A percentile compares a stretch with the other conserved stretches of the same genome.
Conservation (phyloP, 768 basidiomycete genomes). For the Amyloporia xantha region DNA sequence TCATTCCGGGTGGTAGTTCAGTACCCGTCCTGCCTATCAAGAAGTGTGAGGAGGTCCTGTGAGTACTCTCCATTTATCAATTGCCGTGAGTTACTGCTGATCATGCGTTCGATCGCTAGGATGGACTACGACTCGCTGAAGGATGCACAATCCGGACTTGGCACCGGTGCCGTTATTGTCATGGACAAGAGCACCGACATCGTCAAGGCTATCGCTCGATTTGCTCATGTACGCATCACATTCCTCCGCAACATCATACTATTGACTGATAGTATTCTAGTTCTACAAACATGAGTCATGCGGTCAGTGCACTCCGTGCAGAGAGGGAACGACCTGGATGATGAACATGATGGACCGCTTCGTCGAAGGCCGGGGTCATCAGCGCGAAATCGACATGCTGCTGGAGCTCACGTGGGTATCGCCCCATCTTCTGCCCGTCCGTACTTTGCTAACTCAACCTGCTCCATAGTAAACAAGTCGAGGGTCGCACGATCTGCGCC, state of each 20-base stretch:
- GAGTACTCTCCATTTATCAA: constrained; percentile 29
- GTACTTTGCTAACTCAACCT: constrained; percentile 1
- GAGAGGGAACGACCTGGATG: constrained; percentile 98
- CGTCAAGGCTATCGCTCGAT: constrained; percentile 88
- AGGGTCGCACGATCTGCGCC: constrained; percentile 95
- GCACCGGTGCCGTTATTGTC: constrained; percentile 97
- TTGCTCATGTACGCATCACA: constrained; percentile 53
- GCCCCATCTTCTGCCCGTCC: not conserved
- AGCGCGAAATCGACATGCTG: constrained; percentile 97
- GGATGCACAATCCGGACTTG: constrained; percentile 93
- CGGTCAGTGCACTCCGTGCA: constrained; percentile 93
- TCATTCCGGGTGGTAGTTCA: constrained; percentile 91
- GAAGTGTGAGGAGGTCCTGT: constrained; percentile 84
- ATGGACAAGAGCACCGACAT: constrained; percentile 99
- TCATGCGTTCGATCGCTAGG: constrained; percentile 27
- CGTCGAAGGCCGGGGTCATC: constrained; percentile 85
- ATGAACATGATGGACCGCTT: constrained; percentile 99
- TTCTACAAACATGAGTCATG: constrained; percentile 99
- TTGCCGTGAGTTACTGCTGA: not conserved
- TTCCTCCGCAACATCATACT: not conserved
- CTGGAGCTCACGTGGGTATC: constrained; percentile 78
- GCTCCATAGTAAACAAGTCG: constrained; percentile 78
- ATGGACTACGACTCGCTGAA: constrained; percentile 99
- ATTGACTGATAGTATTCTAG: constrained; percentile 30
- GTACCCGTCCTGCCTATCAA: constrained; percentile 88